Conservation (phyloP, 1,284 basidiomycete genomes). For the Vanrija sp. region DNA sequence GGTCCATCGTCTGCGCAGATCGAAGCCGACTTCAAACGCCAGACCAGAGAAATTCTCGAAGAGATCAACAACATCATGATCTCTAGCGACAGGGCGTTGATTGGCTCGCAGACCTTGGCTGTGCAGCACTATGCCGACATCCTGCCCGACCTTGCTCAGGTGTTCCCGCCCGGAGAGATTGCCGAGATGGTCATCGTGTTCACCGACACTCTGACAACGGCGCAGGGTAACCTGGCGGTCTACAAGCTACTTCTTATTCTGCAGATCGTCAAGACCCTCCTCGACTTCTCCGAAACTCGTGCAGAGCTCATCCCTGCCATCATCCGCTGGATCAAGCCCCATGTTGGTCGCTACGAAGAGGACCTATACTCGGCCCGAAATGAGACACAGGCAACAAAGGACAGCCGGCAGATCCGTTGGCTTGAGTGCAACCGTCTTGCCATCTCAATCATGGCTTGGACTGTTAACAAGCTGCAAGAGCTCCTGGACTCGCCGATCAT, state of each 20-base stretch:
- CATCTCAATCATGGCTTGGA: slow-evolving; percentile 69
- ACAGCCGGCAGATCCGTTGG: slow-evolving; percentile 79
- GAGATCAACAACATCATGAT: slow-evolving; percentile 89
- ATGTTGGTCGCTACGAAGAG: slow-evolving; percentile 81
- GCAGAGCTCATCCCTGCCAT: slow-evolving; percentile 80
- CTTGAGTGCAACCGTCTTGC: slow-evolving; percentile 77
- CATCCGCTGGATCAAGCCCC: slow-evolving; percentile 89
- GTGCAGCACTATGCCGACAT: slow-evolving; percentile 92
- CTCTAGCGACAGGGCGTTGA: slow-evolving; percentile 69
- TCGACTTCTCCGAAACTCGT: slow-evolving; percentile 76
- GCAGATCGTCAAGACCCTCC: slow-evolving; percentile 84
- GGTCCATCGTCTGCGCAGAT: slow-evolving; percentile 80
- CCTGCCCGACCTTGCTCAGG: slow-evolving; percentile 76
- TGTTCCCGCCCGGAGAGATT: slow-evolving; percentile 74
- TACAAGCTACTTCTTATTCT: slow-evolving; percentile 93
- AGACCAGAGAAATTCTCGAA: slow-evolving; percentile 67
- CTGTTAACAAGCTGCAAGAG: slow-evolving; percentile 84
- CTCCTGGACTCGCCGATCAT: slow-evolving; percentile 68
- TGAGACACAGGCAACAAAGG: slow-evolving; percentile 51
- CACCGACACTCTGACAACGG: slow-evolving; percentile 72
- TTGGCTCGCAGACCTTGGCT: slow-evolving; percentile 91
- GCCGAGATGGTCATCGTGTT: slow-evolving; percentile 79
- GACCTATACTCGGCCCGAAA: slow-evolving; percentile 17
- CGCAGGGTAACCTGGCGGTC: slow-evolving; percentile 79
- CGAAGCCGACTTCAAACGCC: slow-evolving; percentile 78